Percentiles rank a stretch among this genome's conserved stretches.
phyloP scores from a whole-genome alignment of 371 early-diverging fungal genomes.

The Syncephalis plumigaleata region DNA sequence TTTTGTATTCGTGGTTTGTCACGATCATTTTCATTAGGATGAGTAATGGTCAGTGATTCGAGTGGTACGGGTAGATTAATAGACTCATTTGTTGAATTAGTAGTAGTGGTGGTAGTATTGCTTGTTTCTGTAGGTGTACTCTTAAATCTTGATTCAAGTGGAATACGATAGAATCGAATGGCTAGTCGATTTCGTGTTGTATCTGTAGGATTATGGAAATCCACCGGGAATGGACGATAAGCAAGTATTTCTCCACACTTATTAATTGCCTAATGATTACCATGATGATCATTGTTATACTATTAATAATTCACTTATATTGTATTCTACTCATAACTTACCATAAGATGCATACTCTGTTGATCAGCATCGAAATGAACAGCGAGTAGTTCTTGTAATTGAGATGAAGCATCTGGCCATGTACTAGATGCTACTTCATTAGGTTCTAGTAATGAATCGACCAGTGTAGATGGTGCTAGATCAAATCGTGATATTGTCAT shows the following conservation, averaged over 20 bases:
- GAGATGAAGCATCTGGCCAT: constrained; percentile 11
- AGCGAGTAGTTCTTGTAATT: constrained; percentile 49
- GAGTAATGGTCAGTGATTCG: no score
- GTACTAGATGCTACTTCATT: constrained; percentile 13
- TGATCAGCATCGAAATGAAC: constrained; percentile 38
- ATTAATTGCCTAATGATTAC: constrained; percentile 30
- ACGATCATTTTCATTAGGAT: constrained; percentile 3
- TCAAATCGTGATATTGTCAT: constrained; percentile 49
- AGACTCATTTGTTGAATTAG: no score
- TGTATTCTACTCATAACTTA: constrained; percentile 12
- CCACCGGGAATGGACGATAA: constrained; percentile 42
- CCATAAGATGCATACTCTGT: constrained; percentile 49
- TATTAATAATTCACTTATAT: background rate
- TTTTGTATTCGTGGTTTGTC: constrained; percentile 7
- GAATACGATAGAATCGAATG: constrained; percentile 47
- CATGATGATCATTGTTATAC: background rate
- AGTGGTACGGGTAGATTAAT: no score
- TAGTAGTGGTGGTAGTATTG: no score
- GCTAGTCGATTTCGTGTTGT: constrained; percentile 32
- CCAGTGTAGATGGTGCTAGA: constrained; percentile 32
- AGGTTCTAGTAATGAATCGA: constrained; percentile 23
- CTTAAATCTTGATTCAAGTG: constrained; percentile 20
- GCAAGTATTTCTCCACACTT: constrained; percentile 49
- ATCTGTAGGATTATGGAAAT: constrained; percentile 13
- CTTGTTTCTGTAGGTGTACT: no score